Percentiles rank a stretch among this genome's conserved stretches.
Conservation (phyloP, 768 basidiomycete species). For the Leccinum olivaceopallidum region DNA sequence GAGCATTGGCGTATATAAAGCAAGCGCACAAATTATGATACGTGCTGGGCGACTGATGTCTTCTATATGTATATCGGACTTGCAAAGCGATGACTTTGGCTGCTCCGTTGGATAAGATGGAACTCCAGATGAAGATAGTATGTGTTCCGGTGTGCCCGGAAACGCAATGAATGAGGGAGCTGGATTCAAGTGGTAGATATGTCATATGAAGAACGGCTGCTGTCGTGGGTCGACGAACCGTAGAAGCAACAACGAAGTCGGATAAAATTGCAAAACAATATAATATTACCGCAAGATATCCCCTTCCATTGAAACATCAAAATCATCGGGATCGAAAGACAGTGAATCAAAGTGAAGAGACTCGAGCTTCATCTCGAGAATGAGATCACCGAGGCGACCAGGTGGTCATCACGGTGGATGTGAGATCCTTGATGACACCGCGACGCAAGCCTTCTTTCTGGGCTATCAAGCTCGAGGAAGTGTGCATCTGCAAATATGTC, state of each 20-base stretch:
- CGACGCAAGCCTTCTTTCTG: conserved; percentile 18
- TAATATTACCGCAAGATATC: conserved; percentile 15
- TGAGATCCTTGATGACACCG: conserved; percentile 7
- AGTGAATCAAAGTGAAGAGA: conserved; percentile 73
- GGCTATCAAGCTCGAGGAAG: conserved; percentile 20
- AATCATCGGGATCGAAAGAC: conserved; percentile 64
- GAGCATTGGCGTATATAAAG: conserved; percentile 17
- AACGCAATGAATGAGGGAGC: not conserved
- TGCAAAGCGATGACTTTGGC: conserved; percentile 3
- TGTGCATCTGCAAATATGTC: conserved; percentile 15
- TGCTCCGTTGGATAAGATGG: conserved; percentile 1
- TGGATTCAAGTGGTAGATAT: conserved; percentile 13
- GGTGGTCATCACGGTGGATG: not conserved
- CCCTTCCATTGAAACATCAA: conserved; percentile 34
- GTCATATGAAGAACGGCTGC: too few species aligned
- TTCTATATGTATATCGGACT: conserved; percentile 8
- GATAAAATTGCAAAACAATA: not conserved
- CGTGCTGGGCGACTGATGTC: conserved; percentile 10
- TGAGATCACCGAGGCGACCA: conserved; percentile 42
- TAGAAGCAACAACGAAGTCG: not conserved
- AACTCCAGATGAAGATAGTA: not conserved
- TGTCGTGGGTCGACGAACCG: conserved; percentile 1
- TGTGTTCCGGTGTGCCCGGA: conserved; percentile 4
- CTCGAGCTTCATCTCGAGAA: conserved; percentile 67
- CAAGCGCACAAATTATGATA: conserved; percentile 13